Percentiles rank a stretch among this genome's conserved stretches.
phyloP scores from a whole-genome alignment of 2,329 filamentous ascomycete genomes.

The Fusarium subtropicale region DNA sequence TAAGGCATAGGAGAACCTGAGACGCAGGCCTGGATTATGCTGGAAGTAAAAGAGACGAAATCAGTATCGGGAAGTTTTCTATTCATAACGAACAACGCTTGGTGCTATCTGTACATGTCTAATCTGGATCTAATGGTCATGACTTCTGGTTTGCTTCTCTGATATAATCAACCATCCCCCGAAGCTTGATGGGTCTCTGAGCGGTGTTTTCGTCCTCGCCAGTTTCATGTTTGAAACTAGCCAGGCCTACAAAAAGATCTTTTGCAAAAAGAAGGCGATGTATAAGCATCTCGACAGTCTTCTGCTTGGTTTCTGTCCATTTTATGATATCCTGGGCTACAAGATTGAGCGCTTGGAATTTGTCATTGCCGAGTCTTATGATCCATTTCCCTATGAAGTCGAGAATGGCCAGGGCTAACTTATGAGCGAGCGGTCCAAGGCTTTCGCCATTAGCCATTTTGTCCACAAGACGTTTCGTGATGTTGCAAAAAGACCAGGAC shows the following conservation, averaged over 20 bases:
- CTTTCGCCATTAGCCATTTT: not conserved
- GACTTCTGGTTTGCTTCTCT: not conserved
- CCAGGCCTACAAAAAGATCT: too few species aligned
- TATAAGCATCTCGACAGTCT: too few species aligned
- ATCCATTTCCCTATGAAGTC: too few species aligned
- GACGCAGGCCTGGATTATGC: too few species aligned
- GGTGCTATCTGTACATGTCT: not conserved
- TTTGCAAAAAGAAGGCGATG: too few species aligned
- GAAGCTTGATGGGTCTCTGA: not conserved
- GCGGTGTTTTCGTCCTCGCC: not conserved
- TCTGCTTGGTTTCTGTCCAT: too few species aligned
- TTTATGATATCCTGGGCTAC: too few species aligned
- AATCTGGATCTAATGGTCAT: not conserved
- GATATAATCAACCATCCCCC: slow-evolving; percentile 11
- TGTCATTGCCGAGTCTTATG: too few species aligned
- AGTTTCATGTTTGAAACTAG: not conserved
- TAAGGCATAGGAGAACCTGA: too few species aligned
- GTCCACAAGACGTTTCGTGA: not conserved
- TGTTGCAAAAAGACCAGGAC: not conserved
- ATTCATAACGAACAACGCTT: not conserved
- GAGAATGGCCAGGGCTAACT: too few species aligned
- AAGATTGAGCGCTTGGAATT: too few species aligned
- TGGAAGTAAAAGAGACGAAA: too few species aligned
- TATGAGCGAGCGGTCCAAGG: not conserved
- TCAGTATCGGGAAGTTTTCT: not conserved